Base-by-base conservation (phyloP, 495 filamentous ascomycete species). In the Lophiostoma macrostomum region DNA sequence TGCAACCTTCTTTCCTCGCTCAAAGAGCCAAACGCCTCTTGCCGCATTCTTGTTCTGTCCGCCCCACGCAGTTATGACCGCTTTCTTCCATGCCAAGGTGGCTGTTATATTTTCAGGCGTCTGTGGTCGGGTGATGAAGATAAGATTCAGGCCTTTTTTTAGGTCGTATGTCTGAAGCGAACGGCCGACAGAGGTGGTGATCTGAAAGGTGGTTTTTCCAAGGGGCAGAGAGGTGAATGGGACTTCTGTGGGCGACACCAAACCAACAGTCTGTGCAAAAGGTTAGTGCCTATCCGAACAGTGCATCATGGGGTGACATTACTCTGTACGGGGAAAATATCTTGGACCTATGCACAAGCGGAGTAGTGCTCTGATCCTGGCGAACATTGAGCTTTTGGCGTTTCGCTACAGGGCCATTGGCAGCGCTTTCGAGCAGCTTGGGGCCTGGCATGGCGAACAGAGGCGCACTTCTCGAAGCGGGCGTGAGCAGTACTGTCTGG, bases 81-180 rank as follows among this genome's bases (percentile, higher is more conserved):
- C 82, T 48, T 95, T 87, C 65, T 88, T 91, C 87, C 89, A 96
- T 35, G 94, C 85, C 42, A 76, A 76, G 7, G 89, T 91, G 14
- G 91, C 88, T 6, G 90, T 95, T 30, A 99, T 95, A 31, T 75
- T 71, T 49, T 80, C 80, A 0, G 90, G 91, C 0, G 91, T 96
- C 67, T 90, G 85, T 10, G 94, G 93, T 30, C 88, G 79, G 19
- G 86, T 96, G 47, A 96, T 77, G 65, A 97, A 99, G 47, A 96
- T 80, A 34, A 97, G 80, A 59, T 90, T 91, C 64, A 99, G 76
- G 19, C 90, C 91, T 66, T 79, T 83, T 61, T 83, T 87, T 42
- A 97, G 72, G 66, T 97, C 93, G 70, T 97, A 97, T 1, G 93
- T 97, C 66, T 97, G 93, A 11, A 99, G 79, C 35, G 83, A 86